A percentile compares a stretch with the other conserved stretches of the same genome.
Conservation (phyloP, 768 basidiomycete species). For the Boletus eberwhitei region DNA sequence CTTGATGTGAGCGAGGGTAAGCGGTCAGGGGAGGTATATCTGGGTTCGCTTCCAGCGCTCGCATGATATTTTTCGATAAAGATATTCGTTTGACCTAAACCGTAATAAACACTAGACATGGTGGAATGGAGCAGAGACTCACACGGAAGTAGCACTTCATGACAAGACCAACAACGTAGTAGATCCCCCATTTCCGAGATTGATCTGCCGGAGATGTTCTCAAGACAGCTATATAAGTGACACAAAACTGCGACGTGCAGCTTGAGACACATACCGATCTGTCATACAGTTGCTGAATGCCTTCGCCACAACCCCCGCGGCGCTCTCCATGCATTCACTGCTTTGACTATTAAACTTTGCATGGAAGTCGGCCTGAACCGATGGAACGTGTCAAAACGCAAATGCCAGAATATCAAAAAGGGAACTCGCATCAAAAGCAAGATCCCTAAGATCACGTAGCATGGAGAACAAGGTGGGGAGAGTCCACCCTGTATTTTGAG, state of each 20-base stretch:
- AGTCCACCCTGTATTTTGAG: slow-evolving; percentile 83
- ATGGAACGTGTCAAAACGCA: background rate
- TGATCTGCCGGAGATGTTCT: slow-evolving; percentile 69
- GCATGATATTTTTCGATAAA: slow-evolving; percentile 85
- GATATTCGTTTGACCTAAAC: slow-evolving; percentile 85
- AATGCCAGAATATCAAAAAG: background rate
- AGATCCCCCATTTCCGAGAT: slow-evolving; percentile 87
- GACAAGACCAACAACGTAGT: slow-evolving; percentile 86
- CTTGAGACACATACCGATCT: slow-evolving; percentile 52
- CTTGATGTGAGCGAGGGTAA: slow-evolving; percentile 87
- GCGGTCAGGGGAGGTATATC: slow-evolving; percentile 75
- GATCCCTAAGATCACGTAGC: slow-evolving; percentile 74
- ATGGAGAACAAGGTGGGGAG: slow-evolving; percentile 80
- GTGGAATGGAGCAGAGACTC: slow-evolving; percentile 29
- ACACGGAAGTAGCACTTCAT: slow-evolving; percentile 95
- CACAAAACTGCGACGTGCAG: background rate
- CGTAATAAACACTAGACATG: background rate
- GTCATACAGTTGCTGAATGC: slow-evolving; percentile 88
- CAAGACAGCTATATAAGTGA: background rate
- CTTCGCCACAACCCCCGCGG: slow-evolving; percentile 81
- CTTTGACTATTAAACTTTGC: slow-evolving; percentile 54
- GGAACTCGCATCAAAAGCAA: slow-evolving; percentile 75
- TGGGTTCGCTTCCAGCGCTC: slow-evolving; percentile 80
- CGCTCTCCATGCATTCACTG: slow-evolving; percentile 77
- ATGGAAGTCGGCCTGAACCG: slow-evolving; percentile 55